Evolutionary conservation across 257 asterid genomes (phyloP), one percentile per base, ranked within the genome.

Genomic region (Nyctanthes arbortristis): DNA sequence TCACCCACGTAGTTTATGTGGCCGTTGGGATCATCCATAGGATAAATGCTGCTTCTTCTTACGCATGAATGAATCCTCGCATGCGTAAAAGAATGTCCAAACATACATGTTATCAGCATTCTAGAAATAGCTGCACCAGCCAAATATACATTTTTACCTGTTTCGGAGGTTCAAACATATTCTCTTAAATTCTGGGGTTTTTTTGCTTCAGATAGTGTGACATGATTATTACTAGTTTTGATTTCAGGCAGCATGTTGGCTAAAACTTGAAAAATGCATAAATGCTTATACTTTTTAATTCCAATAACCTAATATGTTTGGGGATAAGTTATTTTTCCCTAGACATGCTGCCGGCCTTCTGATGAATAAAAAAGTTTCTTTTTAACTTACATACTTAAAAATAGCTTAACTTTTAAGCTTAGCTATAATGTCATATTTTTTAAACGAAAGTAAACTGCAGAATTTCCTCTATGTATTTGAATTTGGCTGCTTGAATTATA

Each of bases 1-100:
- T 14, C 5, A 4, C 14, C 47, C 52, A 43, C 14, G 52, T 52
- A 12, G 10, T 47, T 52, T 13, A 52, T 36, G 60, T 45, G 24
- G 45, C 20, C 31, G 14, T 52, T 67, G 57, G 65, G 55, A 66
- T 66, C 36, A 20, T 58, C 28, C 29, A 33, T 16, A 1, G 60
- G 29, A 55, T 63, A 5, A 69, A 0, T 25, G 34, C 1, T 36
- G 49, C 35, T 43, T 43, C 7, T 14, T n/a, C n/a, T n/a, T n/a
- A n/a, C n/a, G n/a, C n/a, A 13, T 39, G 47, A 13, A 39, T 18
- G 18, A 39, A 39, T n/a, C n/a, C n/a, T n/a, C n/a, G n/a, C n/a
- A 13, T 14, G 49, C 18, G 18, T 39, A 39, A 3, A 20, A 20
- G 20, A 20, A 49, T 49, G 28, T 49, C 58, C 29, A 49, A 49